Conservation (phyloP, 441 rosid species). For the Corymbia calophylla region DNA sequence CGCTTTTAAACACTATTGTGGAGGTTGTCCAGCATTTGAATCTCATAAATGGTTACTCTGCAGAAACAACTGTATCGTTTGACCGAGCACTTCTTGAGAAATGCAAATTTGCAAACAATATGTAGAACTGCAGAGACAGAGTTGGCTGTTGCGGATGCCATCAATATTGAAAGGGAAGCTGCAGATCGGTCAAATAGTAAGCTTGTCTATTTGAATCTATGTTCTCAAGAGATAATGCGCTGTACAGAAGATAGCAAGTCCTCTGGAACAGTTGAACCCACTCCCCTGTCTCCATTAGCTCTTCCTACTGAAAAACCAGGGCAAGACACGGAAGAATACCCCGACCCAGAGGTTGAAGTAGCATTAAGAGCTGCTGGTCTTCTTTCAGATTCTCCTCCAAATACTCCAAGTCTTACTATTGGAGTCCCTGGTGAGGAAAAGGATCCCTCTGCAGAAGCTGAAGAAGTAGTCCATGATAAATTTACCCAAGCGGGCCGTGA, state of each 20-base stretch:
- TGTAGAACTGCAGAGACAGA: conserved; percentile 87
- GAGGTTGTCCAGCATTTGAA: neutral
- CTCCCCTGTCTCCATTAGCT: conserved; percentile 3
- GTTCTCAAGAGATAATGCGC: conserved; percentile 81
- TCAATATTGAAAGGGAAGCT: conserved; percentile 78
- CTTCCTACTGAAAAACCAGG: neutral
- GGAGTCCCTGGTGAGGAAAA: conserved; percentile 25
- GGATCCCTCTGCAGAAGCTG: conserved; percentile 20
- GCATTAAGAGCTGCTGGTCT: conserved; percentile 93
- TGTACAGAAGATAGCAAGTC: conserved; percentile 36
- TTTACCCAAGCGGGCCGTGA: conserved; percentile 53
- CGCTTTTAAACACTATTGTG: neutral
- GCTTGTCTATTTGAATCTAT: conserved; percentile 79
- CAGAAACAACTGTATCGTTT: conserved; percentile 89
- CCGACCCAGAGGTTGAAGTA: conserved; percentile 41
- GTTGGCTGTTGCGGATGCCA: conserved; percentile 97
- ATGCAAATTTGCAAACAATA: conserved; percentile 57
- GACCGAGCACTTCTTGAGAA: conserved; percentile 78
- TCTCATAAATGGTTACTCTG: neutral
- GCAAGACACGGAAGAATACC: conserved; percentile 21
- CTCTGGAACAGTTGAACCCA: conserved; percentile 21
- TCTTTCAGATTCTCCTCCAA: conserved; percentile 87
- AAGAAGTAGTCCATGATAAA: conserved; percentile 51
- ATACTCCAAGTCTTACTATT: conserved; percentile 45
- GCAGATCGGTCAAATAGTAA: conserved; percentile 90